A percentile compares a stretch with the other conserved stretches of the same genome.
These are phyloP conservation scores for Suillus luteus DNA, from an alignment of 768 basidiomycete genomes.

Conservation along the genomic window DNA sequence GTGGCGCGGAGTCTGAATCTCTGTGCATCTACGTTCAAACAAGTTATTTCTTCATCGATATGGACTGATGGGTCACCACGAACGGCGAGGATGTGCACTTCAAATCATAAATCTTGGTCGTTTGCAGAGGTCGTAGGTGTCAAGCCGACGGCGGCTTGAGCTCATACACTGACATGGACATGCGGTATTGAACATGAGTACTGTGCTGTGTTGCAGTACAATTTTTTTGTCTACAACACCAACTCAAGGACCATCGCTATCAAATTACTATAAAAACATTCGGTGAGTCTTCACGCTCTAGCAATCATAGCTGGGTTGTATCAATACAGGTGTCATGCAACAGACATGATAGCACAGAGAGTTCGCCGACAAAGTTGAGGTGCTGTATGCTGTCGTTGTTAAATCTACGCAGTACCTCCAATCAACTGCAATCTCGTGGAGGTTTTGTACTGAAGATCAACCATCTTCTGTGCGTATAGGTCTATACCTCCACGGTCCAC, in stretches of 20 bases:
- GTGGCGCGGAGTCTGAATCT: too few species aligned
- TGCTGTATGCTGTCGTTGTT: background rate
- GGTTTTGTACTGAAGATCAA: background rate
- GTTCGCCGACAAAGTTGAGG: background rate
- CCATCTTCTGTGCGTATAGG: too few species aligned
- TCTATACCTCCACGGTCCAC: background rate
- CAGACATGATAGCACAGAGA: background rate
- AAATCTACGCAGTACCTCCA: background rate
- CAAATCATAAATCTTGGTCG: background rate
- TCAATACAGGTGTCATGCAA: background rate
- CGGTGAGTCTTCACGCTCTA: background rate
- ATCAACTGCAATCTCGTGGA: background rate
- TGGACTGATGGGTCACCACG: background rate
- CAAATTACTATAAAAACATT: background rate
- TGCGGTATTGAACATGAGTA: background rate
- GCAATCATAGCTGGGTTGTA: background rate
- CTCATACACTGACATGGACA: background rate
- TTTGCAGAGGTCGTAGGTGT: background rate
- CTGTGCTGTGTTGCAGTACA: background rate
- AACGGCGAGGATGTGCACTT: background rate
- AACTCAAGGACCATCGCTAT: background rate
- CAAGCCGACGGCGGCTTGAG: background rate
- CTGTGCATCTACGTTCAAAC: too few species aligned
- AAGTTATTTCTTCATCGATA: background rate
- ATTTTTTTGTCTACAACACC: background rate